phyloP scores from a whole-genome alignment of 768 basidiomycete species.

The Bullera alba region DNA sequence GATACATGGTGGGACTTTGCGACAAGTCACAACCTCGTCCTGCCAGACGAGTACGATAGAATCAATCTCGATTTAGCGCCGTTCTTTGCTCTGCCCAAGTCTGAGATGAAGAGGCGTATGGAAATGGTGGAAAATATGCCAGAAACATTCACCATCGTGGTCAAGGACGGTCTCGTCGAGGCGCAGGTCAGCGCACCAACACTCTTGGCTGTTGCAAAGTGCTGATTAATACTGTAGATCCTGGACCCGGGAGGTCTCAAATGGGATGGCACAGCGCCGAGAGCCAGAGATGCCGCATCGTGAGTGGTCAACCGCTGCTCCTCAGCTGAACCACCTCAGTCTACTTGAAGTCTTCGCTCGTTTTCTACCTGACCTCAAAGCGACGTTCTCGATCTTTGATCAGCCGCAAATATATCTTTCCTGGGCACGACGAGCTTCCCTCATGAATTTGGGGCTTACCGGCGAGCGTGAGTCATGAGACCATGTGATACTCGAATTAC shows the following conservation, averaged over 20 bases:
- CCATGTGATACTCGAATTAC: neutral
- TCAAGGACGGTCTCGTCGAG: conserved; percentile 31
- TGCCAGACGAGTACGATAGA: conserved; percentile 45
- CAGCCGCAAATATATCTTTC: conserved; percentile 45
- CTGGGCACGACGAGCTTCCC: conserved; percentile 35
- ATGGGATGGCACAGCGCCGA: conserved; percentile 40
- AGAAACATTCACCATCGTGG: conserved; percentile 40
- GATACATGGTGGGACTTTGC: conserved; percentile 47
- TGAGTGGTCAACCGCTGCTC: conserved; percentile 1
- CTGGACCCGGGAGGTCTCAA: conserved; percentile 34
- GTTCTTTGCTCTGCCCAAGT: conserved; percentile 42
- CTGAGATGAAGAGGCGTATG: conserved; percentile 43
- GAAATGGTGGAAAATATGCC: conserved; percentile 41
- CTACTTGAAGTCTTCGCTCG: conserved; percentile 30
- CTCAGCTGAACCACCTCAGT: conserved; percentile 14
- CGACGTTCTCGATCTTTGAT: conserved; percentile 44
- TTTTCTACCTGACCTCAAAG: conserved; percentile 37
- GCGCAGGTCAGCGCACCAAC: conserved; percentile 27
- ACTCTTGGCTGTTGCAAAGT: neutral
- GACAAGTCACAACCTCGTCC: conserved; percentile 26
- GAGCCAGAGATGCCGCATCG: conserved; percentile 37
- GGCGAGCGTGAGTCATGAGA: conserved; percentile 33
- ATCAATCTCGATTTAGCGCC: conserved; percentile 44
- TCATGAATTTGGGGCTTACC: conserved; percentile 37
- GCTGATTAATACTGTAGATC: conserved; percentile 20